Percentiles rank a stretch among this genome's conserved stretches.
phyloP scores from a whole-genome alignment of 306 rosid genomes.

The Glycine latifolia region DNA sequence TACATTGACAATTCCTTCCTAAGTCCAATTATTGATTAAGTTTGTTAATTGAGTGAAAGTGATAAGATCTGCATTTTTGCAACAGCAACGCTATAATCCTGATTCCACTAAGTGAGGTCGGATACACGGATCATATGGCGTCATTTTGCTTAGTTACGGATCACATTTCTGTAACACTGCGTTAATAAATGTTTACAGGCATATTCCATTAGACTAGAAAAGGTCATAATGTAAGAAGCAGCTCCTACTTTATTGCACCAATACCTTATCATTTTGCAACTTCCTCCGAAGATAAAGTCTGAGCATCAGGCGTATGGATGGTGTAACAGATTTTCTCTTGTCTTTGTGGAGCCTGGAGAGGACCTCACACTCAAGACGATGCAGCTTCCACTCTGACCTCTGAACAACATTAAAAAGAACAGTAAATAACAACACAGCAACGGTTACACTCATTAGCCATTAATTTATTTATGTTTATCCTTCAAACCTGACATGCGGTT shows the following conservation, averaged over 20 bases:
- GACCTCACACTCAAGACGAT: conserved; percentile 86
- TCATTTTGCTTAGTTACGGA: background rate
- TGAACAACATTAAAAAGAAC: conserved; percentile 30
- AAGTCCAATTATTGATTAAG: too few species aligned
- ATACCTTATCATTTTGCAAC: conserved; percentile 80
- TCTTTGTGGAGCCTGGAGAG: conserved; percentile 68
- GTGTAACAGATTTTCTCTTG: conserved; percentile 72
- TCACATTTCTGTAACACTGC: background rate
- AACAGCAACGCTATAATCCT: background rate
- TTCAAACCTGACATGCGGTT: conserved; percentile 63
- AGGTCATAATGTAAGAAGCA: conserved; percentile 3
- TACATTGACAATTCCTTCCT: too few species aligned
- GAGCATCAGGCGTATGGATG: conserved; percentile 84
- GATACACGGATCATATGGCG: background rate
- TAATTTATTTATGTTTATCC: too few species aligned
- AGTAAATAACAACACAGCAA: background rate
- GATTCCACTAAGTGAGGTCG: background rate
- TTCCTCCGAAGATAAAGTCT: conserved; percentile 77
- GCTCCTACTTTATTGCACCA: conserved; percentile 12
- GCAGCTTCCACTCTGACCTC: conserved; percentile 90
- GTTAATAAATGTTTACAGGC: conserved; percentile 4
- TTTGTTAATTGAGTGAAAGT: too few species aligned
- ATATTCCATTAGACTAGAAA: background rate
- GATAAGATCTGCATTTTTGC: background rate
- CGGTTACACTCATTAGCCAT: background rate